These are phyloP conservation scores for Parsonsia alboflavescens DNA, from an alignment of 257 asterid genomes.

Conservation along the genomic window DNA sequence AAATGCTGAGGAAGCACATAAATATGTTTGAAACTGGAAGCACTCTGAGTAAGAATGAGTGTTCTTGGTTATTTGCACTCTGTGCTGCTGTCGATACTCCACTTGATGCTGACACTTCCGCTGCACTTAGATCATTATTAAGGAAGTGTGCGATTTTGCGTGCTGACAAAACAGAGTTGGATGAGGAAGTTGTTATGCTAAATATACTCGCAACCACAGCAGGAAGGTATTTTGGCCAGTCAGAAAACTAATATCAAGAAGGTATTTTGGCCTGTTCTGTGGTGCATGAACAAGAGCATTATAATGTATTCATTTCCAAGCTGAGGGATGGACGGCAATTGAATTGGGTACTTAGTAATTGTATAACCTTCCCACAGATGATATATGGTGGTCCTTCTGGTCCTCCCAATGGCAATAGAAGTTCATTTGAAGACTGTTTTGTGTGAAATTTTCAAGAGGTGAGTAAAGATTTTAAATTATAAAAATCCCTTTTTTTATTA, in stretches of 20 bases:
- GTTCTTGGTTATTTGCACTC: conserved; percentile 75
- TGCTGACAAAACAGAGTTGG: conserved; percentile 57
- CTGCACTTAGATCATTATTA: conserved; percentile 72
- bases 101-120: conserved; percentile 65
- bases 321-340: too few relatives aligned
- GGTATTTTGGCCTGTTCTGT: too few relatives aligned
- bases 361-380: too few relatives aligned
- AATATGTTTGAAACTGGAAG: conserved; percentile 37
- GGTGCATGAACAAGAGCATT: too few relatives aligned
- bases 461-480: too few relatives aligned
- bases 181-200: conserved; percentile 63
- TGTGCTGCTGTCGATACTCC: conserved; percentile 81
- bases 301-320: too few relatives aligned
- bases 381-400: too few relatives aligned
- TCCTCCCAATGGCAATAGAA: too few relatives aligned
- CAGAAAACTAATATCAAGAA: conserved; percentile 32
- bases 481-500: too few relatives aligned
- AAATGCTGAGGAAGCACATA: conserved; percentile 57
- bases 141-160: conserved; percentile 77
- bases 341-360: too few relatives aligned
- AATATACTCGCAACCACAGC: conserved; percentile 64
- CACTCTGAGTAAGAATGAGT: conserved; percentile 36
- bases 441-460: too few relatives aligned
- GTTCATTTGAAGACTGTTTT: too few relatives aligned
- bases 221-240: conserved; percentile 86